phyloP scores from a whole-genome alignment of 495 filamentous ascomycete species.

The Talaromyces thailandensis region DNA sequence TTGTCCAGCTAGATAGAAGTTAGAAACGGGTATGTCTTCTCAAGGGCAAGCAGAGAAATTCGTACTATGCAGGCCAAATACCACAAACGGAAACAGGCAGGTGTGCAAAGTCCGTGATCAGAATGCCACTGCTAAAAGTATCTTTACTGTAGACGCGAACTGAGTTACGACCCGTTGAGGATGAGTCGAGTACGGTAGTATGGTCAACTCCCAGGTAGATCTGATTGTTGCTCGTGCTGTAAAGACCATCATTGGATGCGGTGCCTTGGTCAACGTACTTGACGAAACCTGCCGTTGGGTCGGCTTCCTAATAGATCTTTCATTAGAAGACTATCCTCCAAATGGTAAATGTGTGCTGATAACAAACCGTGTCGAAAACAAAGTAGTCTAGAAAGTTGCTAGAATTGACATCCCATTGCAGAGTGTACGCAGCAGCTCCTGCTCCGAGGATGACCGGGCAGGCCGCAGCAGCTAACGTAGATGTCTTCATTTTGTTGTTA shows the following conservation, averaged over 20 bases:
- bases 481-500: not conserved
- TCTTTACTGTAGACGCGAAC: conserved; percentile 46
- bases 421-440: not conserved
- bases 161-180: conserved; percentile 31
- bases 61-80: conserved; percentile 37
- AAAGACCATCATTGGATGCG: conserved; percentile 8
- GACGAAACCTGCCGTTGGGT: conserved; percentile 33
- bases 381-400: conserved; percentile 40
- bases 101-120: conserved; percentile 52
- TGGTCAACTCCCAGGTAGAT: conserved; percentile 40
- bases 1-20: conserved; percentile 45
- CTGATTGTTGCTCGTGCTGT: conserved; percentile 18
- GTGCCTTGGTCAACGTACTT: conserved; percentile 11
- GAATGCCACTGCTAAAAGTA: conserved; percentile 45
- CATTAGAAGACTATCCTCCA: not conserved
- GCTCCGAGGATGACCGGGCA: not conserved
- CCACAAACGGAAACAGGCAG: conserved; percentile 50
- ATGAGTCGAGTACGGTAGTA: conserved; percentile 21
- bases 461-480: not conserved
- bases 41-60: not conserved
- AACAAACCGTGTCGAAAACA: conserved; percentile 29
- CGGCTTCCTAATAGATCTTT: conserved; percentile 15
- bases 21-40: not conserved
- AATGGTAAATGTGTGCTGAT: not conserved
- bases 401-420: conserved; percentile 1